phyloP scores from a whole-genome alignment of 164 flowering plant species.

The Liquidambar formosana region DNA sequence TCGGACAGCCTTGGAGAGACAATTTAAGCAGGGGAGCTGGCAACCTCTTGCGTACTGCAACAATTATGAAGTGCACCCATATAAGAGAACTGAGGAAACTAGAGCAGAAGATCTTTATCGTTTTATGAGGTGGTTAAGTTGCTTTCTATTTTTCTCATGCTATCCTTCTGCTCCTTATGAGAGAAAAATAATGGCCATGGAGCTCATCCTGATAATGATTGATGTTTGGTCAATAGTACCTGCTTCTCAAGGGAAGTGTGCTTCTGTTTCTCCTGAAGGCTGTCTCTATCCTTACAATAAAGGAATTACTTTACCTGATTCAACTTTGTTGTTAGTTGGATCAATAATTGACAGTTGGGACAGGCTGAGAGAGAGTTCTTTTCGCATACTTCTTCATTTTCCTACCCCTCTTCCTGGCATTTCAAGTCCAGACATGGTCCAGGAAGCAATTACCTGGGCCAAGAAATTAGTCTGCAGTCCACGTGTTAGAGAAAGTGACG shows the following conservation, averaged over 20 bases:
- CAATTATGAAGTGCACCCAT: conserved; percentile 10
- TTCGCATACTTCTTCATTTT: conserved; percentile 74
- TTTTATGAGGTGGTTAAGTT: conserved; percentile 89
- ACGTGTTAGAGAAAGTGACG: conserved; percentile 99
- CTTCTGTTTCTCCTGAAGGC: conserved; percentile 28
- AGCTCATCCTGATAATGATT: conserved; percentile 76
- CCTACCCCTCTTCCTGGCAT: conserved; percentile 97
- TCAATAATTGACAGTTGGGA: conserved; percentile 99
- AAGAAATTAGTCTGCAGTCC: conserved; percentile 84
- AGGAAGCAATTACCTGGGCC: conserved; percentile 73
- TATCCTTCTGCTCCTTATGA: conserved; percentile 99
- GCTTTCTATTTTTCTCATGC: conserved; percentile 88
- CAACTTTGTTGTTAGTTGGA: conserved; percentile 79
- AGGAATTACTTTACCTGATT: conserved; percentile 68
- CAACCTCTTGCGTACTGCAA: conserved; percentile 37
- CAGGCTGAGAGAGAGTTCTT: conserved; percentile 80
- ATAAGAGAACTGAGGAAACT: conserved; percentile 28
- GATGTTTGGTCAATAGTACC: conserved; percentile 74
- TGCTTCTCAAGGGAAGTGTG: conserved; percentile 24
- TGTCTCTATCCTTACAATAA: conserved; percentile 61
- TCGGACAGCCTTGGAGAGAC: conserved; percentile 89
- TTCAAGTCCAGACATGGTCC: conserved; percentile 47
- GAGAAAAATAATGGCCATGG: conserved; percentile 97
- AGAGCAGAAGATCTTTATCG: conserved; percentile 67
- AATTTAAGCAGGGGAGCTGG: conserved; percentile 72